Evolutionary conservation across 2,329 filamentous ascomycete genomes (phyloP).

Genomic region (Aphanocladium album): DNA sequence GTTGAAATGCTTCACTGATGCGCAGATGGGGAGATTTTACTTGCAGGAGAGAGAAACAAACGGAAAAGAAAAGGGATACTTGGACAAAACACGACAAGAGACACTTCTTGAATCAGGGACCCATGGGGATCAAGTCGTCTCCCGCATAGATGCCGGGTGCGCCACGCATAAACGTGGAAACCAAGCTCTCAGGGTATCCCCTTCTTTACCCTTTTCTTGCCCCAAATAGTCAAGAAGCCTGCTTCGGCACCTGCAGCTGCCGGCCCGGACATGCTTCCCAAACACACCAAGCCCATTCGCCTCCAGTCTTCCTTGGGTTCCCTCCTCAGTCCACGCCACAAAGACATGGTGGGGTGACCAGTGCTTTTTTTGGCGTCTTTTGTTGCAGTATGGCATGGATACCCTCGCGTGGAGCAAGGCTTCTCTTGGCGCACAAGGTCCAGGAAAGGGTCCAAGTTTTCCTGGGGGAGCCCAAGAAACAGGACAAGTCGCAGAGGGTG

Average conservation of each 20-base stretch:
- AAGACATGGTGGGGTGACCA: not conserved
- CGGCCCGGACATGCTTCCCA: not conserved
- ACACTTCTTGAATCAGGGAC: slow-evolving; percentile 9
- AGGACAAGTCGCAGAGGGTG: slow-evolving; percentile 3
- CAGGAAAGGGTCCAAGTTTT: not conserved
- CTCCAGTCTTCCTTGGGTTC: not conserved
- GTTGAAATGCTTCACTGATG: not conserved
- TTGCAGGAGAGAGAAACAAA: slow-evolving; percentile 1
- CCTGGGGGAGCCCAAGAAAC: not conserved
- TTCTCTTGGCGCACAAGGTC: not conserved
- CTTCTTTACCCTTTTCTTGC: not conserved
- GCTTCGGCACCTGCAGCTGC: slow-evolving; percentile 1
- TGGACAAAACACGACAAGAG: slow-evolving; percentile 3
- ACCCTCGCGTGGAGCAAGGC: not conserved
- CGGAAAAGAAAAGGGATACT: not conserved
- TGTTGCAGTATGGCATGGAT: not conserved
- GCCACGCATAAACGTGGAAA: slow-evolving; percentile 10
- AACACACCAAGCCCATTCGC: slow-evolving; percentile 2
- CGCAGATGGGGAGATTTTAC: not conserved
- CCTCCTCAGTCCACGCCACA: not conserved
- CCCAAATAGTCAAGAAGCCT: not conserved
- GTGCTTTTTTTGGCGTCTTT: not conserved
- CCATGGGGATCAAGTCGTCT: not conserved
- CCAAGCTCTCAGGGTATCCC: slow-evolving; percentile 4
- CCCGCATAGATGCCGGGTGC: not conserved